Conservation (phyloP, 169 alveolate species). For the Perkinsus marinus region DNA sequence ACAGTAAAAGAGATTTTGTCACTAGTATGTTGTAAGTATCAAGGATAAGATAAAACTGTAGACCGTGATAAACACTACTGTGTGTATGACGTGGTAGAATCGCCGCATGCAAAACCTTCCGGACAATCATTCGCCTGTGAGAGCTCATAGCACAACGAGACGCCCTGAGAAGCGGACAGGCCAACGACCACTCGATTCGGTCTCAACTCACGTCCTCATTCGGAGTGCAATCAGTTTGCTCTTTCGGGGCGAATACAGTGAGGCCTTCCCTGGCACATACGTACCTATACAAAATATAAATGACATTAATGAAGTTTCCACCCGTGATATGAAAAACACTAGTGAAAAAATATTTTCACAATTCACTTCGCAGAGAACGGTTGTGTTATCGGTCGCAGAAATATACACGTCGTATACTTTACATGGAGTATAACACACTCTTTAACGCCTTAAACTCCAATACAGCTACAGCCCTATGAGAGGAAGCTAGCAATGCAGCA, state of each 20-base stretch:
- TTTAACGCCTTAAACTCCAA: too few species aligned
- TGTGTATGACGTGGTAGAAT: background rate
- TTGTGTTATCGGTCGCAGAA: too few species aligned
- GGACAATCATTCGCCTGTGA: constrained; percentile 6
- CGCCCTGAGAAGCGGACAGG: background rate
- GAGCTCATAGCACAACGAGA: background rate
- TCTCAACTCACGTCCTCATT: background rate
- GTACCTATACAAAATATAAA: background rate
- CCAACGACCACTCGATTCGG: background rate
- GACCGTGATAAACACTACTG: background rate
- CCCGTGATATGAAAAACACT: background rate
- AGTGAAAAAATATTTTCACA: too few species aligned
- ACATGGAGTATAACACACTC: too few species aligned
- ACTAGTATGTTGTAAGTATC: background rate
- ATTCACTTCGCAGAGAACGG: too few species aligned
- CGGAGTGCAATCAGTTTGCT: background rate
- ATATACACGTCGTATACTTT: too few species aligned
- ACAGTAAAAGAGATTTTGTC: too few species aligned
- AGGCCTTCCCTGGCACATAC: constrained; percentile 5
- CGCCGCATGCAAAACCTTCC: constrained; percentile 6
- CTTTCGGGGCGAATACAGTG: background rate
- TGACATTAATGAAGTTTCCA: background rate
- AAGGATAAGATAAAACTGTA: background rate
- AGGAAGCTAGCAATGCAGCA: too few species aligned
- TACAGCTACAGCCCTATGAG: too few species aligned